Conservation (phyloP, 805 yeast genomes). For the Zygotorulaspora sp. region DNA sequence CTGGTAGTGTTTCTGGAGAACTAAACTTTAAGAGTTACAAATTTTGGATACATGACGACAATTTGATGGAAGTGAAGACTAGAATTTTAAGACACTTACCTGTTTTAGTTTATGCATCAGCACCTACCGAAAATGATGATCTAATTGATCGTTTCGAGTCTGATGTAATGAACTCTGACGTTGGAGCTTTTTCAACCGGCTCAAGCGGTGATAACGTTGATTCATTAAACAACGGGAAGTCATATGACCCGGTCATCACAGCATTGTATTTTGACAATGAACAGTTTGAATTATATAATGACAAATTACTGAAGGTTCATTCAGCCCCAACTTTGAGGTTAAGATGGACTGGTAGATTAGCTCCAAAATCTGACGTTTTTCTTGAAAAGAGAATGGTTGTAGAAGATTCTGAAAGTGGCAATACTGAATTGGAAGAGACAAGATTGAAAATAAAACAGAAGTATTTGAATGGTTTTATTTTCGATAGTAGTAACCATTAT, state of each 20-base stretch:
- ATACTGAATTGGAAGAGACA: conserved; percentile 55
- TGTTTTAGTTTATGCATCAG: conserved; percentile 64
- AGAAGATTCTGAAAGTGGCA: conserved; percentile 40
- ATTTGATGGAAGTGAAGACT: conserved; percentile 96
- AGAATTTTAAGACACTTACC: conserved; percentile 90
- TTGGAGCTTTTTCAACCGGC: conserved; percentile 32
- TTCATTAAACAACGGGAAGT: conserved; percentile 35
- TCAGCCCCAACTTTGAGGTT: conserved; percentile 74
- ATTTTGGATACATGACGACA: conserved; percentile 97
- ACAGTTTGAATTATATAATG: conserved; percentile 78
- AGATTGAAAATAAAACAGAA: conserved; percentile 74
- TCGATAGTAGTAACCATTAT: conserved; percentile 42
- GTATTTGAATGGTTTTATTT: conserved; percentile 67
- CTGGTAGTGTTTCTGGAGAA: conserved; percentile 31
- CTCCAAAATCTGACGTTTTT: conserved; percentile 69
- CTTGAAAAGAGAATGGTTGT: conserved; percentile 77
- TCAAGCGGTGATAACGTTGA: conserved; percentile 46
- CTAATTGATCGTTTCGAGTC: conserved; percentile 28
- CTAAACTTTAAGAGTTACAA: conserved; percentile 59
- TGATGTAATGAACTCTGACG: conserved; percentile 25
- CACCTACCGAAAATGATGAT: conserved; percentile 35
- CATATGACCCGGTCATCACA: conserved; percentile 76
- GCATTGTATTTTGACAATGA: conserved; percentile 84
- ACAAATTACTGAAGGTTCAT: conserved; percentile 66
- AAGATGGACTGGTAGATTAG: conserved; percentile 85